Evolutionary conservation across 495 filamentous ascomycete genomes (phyloP).

Genomic region (Sordaria brevicollis): DNA sequence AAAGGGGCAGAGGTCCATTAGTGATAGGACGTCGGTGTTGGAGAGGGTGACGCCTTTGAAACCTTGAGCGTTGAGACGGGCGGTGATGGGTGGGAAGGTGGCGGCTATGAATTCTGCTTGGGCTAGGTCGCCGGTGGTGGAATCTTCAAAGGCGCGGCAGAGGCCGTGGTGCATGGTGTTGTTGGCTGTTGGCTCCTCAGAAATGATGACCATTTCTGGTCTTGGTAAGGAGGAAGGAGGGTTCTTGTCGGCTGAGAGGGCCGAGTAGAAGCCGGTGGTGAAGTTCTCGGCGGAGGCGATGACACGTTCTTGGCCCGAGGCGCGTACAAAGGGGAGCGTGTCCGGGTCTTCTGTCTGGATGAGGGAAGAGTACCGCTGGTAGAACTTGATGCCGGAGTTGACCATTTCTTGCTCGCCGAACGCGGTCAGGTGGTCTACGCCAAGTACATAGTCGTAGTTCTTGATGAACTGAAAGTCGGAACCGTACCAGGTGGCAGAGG

Average conservation of each 20-base stretch:
- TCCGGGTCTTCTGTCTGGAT: constrained; percentile 20
- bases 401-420: constrained; percentile 67
- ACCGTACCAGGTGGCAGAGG: constrained; percentile 41
- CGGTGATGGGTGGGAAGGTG: constrained; percentile 51
- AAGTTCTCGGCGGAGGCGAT: constrained; percentile 64
- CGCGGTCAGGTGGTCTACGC: constrained; percentile 60
- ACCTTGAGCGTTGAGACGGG: constrained; percentile 45
- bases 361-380: constrained; percentile 54
- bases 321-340: constrained; percentile 57
- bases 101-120: constrained; percentile 42
- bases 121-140: constrained; percentile 35
- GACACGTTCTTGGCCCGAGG: constrained; percentile 61
- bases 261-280: constrained; percentile 56
- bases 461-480: constrained; percentile 54
- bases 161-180: constrained; percentile 67
- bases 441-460: constrained; percentile 61
- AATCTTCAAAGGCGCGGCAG: constrained; percentile 53
- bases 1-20: constrained; percentile 86
- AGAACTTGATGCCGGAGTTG: constrained; percentile 64
- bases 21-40: constrained; percentile 42
- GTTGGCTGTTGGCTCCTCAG: constrained; percentile 52
- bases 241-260: constrained; percentile 35
- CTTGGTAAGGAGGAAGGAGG: constrained; percentile 32
- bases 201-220: constrained; percentile 49
- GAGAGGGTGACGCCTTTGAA: constrained; percentile 53